Evolutionary conservation across 148 eudicot species (phyloP).

Genomic region (Agrostemma githago): DNA sequence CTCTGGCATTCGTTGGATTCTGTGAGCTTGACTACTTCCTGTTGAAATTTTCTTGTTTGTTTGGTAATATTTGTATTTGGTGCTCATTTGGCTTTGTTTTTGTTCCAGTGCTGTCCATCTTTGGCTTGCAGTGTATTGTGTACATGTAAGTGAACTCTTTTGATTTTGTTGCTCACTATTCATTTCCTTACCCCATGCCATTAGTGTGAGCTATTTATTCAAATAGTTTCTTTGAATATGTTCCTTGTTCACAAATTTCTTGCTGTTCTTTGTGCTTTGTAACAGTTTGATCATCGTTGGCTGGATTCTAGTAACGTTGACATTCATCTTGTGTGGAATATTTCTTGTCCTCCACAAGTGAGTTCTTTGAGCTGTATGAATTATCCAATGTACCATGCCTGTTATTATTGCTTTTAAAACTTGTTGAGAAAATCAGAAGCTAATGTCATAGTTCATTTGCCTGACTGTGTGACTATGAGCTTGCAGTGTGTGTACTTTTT

Average conservation of each 20-base stretch:
- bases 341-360: constrained; percentile 89
- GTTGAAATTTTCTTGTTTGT: not conserved
- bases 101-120: constrained; percentile 70
- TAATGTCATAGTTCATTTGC: not conserved
- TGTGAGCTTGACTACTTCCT: constrained; percentile 37
- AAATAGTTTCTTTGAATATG: not conserved
- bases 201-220: not conserved
- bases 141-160: constrained; percentile 54
- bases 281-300: constrained; percentile 73
- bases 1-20: constrained; percentile 69
- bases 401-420: too few relatives aligned
- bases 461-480: not conserved
- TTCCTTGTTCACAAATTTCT: not conserved
- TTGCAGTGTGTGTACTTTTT: constrained; percentile 4
- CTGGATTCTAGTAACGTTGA: constrained; percentile 76
- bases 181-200: not conserved
- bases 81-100: not conserved
- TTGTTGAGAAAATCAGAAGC: too few relatives aligned
- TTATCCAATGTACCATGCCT: not conserved
- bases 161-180: constrained; percentile 8
- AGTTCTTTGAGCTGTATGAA: constrained; percentile 23
- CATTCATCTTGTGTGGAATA: constrained; percentile 68
- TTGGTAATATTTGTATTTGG: not conserved
- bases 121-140: constrained; percentile 70
- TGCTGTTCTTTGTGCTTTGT: constrained; percentile 2